Conservation (phyloP, 208 protist species). For the Trypanosoma brucei region DNA sequence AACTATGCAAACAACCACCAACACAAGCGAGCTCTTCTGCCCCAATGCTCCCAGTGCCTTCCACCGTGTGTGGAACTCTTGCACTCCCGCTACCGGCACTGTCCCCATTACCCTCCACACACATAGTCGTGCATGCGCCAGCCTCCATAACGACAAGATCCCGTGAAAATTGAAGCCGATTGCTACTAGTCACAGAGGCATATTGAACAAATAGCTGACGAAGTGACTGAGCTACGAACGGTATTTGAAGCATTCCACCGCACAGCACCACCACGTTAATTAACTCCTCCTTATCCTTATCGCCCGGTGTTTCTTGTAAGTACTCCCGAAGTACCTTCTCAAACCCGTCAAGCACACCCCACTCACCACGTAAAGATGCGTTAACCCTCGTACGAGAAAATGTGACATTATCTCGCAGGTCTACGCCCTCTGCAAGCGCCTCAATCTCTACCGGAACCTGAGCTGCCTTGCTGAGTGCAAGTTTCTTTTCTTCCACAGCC, state of each 20-base stretch:
- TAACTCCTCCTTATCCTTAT: slow-evolving; percentile 4
- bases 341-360: slow-evolving; percentile 56
- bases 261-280: slow-evolving; percentile 59
- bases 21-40: slow-evolving; percentile 58
- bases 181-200: background rate
- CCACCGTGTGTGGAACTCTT: slow-evolving; percentile 1
- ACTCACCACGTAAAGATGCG: slow-evolving; percentile 57
- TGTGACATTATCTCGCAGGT: slow-evolving; percentile 75
- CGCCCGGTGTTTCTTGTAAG: slow-evolving; percentile 20
- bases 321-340: slow-evolving; percentile 53
- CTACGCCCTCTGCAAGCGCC: slow-evolving; percentile 84
- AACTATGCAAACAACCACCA: slow-evolving; percentile 73
- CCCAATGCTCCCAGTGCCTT: slow-evolving; percentile 25
- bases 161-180: slow-evolving; percentile 7
- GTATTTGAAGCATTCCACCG: slow-evolving; percentile 79
- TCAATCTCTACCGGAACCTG: slow-evolving; percentile 79
- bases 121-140: slow-evolving; percentile 11
- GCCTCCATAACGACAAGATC: slow-evolving; percentile 29
- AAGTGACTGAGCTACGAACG: slow-evolving; percentile 40
- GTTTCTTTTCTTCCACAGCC: slow-evolving; percentile 75
- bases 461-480: slow-evolving; percentile 56
- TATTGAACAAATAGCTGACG: slow-evolving; percentile 25
- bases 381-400: slow-evolving; percentile 65
- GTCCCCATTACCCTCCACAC: background rate
- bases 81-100: background rate